Evolutionary conservation across 2,329 filamentous ascomycete genomes (phyloP), one percentile per base, ranked within the genome.

Genomic region (Colletotrichum eremochloae): DNA sequence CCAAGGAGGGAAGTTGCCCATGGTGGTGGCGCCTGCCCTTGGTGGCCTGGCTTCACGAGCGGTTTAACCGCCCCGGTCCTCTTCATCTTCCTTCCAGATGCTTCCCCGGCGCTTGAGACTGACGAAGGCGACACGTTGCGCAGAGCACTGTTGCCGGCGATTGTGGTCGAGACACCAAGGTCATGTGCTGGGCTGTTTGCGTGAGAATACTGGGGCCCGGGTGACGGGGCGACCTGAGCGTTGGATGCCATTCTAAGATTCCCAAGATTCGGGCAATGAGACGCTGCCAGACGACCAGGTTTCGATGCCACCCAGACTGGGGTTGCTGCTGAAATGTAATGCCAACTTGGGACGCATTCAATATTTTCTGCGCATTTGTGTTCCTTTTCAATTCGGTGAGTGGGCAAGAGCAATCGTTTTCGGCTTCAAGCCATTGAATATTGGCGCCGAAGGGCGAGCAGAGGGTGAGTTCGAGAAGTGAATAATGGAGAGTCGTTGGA

Each of bases 41-140:
- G 55, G 31, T 33, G 24, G 24, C 53, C 31, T 20, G 60, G 66
- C 38, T 48, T 69, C 44, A 72, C 55, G 15, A 48, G 44, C n/a
- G 57, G 56, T 31, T 69, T 72, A 24, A 61, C 24, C 33, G 60
- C 55, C 31, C 60, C 67, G 31, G 66, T 70, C 40, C 66, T 56
- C 58, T 69, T 72, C 66, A 72, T 72, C 53, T 64, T 70, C 50
- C 68, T 68, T 31, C 50, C 56, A 9, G 56, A 8, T 40, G 44
- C 46, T n/a, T 72, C 69, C 36, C 66, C 66, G 8, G 53, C 40
- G 44, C 60, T 64, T 44, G 66, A 72, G 18, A 24, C 55, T 9
- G 63, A 46, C 9, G 69, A 65, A 3, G 66, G 60, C 15, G 60
- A 70, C 29, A 46, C 46, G 33, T 64, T 64, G 46, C 60, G 69